phyloP scores from a whole-genome alignment of 331 rosid species.

The Arachis monticola region DNA sequence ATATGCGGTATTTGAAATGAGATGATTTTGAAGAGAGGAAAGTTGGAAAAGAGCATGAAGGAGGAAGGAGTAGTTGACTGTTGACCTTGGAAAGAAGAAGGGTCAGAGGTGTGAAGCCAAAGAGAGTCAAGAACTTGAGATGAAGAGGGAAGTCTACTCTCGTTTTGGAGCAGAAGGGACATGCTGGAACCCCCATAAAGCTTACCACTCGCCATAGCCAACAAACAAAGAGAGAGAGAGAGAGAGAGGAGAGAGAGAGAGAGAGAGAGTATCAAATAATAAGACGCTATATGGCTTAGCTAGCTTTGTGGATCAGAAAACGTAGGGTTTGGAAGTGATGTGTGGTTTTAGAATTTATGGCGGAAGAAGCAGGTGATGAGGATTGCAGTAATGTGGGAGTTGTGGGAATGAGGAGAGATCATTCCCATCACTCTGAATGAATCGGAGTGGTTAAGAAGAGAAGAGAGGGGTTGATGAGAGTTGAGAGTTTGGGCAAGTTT shows the following conservation, averaged over 20 bases:
- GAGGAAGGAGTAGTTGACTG: not conserved
- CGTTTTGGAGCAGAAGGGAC: constrained; percentile 56
- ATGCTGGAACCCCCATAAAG: constrained; percentile 57
- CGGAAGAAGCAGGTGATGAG: constrained; percentile 77
- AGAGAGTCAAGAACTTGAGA: constrained; percentile 65
- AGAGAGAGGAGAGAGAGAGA: too few relatives aligned
- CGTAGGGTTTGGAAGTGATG: not conserved
- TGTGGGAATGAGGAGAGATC: constrained; percentile 65
- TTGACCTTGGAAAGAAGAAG: constrained; percentile 71
- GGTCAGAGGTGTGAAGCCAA: constrained; percentile 61
- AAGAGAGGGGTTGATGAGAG: too few relatives aligned
- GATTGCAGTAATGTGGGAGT: constrained; percentile 71
- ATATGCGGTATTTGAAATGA: not conserved
- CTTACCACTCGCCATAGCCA: constrained; percentile 63
- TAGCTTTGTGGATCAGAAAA: not conserved
- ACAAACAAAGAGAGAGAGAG: not conserved
- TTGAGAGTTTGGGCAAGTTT: too few relatives aligned
- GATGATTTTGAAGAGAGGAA: not conserved
- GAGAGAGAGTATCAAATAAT: too few relatives aligned
- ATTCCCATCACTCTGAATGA: constrained; percentile 61
- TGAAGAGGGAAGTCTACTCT: constrained; percentile 52
- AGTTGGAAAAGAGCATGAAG: constrained; percentile 3
- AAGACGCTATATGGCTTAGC: not conserved
- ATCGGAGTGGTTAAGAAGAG: too few relatives aligned
- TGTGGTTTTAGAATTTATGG: constrained; percentile 50